Conservation (phyloP, 2,329 filamentous ascomycete species). For the Colletotrichum chlorophyti region DNA sequence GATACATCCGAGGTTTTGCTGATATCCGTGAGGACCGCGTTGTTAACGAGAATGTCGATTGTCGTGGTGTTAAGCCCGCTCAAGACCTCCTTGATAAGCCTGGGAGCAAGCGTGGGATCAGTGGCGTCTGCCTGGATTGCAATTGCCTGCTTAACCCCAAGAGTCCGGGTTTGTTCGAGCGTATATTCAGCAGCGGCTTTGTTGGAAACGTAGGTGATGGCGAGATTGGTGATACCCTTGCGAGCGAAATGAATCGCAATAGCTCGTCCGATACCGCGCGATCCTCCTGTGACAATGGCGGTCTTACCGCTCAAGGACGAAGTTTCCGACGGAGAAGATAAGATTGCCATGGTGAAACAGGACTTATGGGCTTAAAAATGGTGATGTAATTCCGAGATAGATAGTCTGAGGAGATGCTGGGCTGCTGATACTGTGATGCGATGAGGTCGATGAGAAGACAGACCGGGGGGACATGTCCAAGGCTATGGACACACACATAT, state of each 20-base stretch:
- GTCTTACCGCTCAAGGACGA: slow-evolving; percentile 13
- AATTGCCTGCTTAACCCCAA: background rate
- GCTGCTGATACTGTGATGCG: no score
- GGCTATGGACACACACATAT: no score
- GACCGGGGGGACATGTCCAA: no score
- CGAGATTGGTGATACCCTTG: slow-evolving; percentile 5
- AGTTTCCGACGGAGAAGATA: background rate
- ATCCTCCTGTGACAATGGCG: slow-evolving; percentile 5
- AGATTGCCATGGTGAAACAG: slow-evolving; percentile 4
- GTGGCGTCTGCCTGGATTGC: background rate
- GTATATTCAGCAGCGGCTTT: slow-evolving; percentile 3
- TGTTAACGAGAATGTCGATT: slow-evolving; percentile 16
- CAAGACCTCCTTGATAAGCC: background rate
- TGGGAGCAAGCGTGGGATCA: background rate
- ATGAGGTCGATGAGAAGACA: no score
- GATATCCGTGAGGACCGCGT: background rate
- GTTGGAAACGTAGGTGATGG: slow-evolving; percentile 12
- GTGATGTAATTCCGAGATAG: no score
- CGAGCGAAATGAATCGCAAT: slow-evolving; percentile 6
- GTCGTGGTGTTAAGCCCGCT: background rate
- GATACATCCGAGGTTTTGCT: background rate
- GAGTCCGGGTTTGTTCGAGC: background rate
- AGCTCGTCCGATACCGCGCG: slow-evolving; percentile 2
- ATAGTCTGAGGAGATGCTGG: no score
- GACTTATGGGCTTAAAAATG: no score